Evolutionary conservation across 768 basidiomycete species (phyloP).

Genomic region (Lactarius akahatsu): DNA sequence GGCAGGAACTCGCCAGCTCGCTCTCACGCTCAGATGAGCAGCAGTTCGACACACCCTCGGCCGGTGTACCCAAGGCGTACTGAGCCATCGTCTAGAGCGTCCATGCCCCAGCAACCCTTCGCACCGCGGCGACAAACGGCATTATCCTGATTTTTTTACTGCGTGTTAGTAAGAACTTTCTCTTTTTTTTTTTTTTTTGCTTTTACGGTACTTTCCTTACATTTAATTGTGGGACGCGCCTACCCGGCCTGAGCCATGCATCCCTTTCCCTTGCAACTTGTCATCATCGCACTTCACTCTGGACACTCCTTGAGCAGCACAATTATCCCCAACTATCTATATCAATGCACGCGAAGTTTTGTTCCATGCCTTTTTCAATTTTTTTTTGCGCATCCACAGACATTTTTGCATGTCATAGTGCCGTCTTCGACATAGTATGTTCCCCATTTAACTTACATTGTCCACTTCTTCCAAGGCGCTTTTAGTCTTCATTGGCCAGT

Average conservation of each 20-base stretch:
- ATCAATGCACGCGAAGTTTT: slow-evolving; percentile 19
- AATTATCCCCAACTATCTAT: slow-evolving; percentile 20
- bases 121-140: slow-evolving; percentile 17
- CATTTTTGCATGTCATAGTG: slow-evolving; percentile 15
- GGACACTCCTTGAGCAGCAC: slow-evolving; percentile 21
- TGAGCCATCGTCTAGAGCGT: neutral
- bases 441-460: neutral
- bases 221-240: slow-evolving; percentile 18
- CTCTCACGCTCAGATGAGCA: slow-evolving; percentile 3
- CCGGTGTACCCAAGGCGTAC: neutral
- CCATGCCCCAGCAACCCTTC: slow-evolving; percentile 1
- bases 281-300: slow-evolving; percentile 23
- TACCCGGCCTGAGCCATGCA: slow-evolving; percentile 14
- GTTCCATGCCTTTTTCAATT: slow-evolving; percentile 10
- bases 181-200: slow-evolving; percentile 5
- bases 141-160: slow-evolving; percentile 20
- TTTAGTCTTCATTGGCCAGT: neutral
- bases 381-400: slow-evolving; percentile 19
- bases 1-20: slow-evolving; percentile 10
- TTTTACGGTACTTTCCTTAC: slow-evolving; percentile 20
- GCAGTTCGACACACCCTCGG: neutral
- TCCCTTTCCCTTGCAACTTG: slow-evolving; percentile 21
- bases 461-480: neutral
- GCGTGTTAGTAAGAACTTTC: slow-evolving; percentile 21
- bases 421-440: slow-evolving; percentile 11